Base-by-base conservation (phyloP, 1,139 yeast genomes). In the Hyphopichia wangnamkhiaoensis region DNA sequence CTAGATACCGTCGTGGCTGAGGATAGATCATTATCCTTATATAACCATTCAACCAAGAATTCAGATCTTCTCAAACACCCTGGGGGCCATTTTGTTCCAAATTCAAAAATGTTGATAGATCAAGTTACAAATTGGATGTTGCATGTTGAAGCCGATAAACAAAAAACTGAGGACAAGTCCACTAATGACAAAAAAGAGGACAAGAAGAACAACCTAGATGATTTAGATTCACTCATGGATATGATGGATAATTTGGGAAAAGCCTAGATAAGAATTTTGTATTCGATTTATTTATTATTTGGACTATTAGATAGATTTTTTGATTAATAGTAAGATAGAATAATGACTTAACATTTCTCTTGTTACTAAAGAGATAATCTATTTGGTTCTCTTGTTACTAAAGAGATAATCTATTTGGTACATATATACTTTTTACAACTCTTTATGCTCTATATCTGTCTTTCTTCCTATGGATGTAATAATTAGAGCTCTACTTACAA, bases 41-140 rank as follows among this genome's bases (percentile, higher is more conserved):
- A 71, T 50, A 76, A 87, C 9, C 61, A 71, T 1, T 79, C 84
- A 48, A 65, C 66, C 35, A 67, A 63, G 5, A 64, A 60, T 2
- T 69, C 76, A 5, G 72, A 73, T 3, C 45, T 82, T 31, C 56
- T 87, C 46, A 76, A 71, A 44, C 96, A 88, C 56, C 86, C 91
- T 2, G 95, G 95, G 26, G 94, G 95, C 0, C 96, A 88, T 57
- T 87, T 82, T 56, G 91, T 87, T 13, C 96, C 96, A 5, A 84
- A 84, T 48, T 75, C 85, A 2, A 82, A 80, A 54, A 64, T 76
- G 5, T 68, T 78, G 54, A 75, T 84, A 2, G 76, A 74, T 32
- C 78, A 81, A 44, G 82, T 84, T 2, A 56, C 72, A 2, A 68
- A 69, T 33, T 83, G 89, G 87, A 65, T 84, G 24, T 59, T 56